Conservation (phyloP, 139 green algal genomes). For the Ettlia oleoabundans region DNA sequence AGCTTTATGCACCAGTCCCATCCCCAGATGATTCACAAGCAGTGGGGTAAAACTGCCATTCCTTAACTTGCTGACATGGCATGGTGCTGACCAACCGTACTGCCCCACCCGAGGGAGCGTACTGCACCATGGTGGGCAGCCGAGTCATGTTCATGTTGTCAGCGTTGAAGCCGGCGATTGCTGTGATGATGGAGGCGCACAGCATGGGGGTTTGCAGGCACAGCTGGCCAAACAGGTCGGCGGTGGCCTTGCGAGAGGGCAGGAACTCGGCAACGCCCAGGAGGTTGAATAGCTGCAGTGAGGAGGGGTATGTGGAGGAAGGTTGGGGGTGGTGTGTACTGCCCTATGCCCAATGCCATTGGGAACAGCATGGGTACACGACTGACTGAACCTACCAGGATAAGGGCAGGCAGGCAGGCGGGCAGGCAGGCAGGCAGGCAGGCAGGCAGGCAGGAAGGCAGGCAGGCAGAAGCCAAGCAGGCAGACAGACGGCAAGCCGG, state of each 20-base stretch:
- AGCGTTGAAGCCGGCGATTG: conserved; percentile 61
- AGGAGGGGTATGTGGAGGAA: background rate
- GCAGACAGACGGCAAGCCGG: no score
- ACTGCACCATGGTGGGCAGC: conserved; percentile 52
- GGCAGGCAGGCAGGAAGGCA: no score
- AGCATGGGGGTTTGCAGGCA: conserved; percentile 41
- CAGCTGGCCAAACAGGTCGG: conserved; percentile 41
- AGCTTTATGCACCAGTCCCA: background rate
- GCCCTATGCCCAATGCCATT: no score
- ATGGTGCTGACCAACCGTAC: no score
- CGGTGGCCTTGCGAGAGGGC: conserved; percentile 38
- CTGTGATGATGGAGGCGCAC: conserved; percentile 57
- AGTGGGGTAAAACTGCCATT: background rate
- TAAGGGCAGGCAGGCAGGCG: no score
- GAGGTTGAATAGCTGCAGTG: conserved; percentile 45
- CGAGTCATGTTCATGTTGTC: conserved; percentile 60
- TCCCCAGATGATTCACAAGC: no score
- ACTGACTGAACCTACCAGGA: no score
- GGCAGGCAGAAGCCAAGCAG: no score
- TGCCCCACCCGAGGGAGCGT: conserved; percentile 53
- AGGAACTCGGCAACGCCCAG: conserved; percentile 61
- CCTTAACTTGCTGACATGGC: background rate
- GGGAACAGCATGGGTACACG: no score
- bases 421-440: no score
- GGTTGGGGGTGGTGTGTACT: background rate